These are phyloP conservation scores for Fusarium cicatricum DNA, from an alignment of 2,329 filamentous ascomycete genomes.

Conservation along the genomic window DNA sequence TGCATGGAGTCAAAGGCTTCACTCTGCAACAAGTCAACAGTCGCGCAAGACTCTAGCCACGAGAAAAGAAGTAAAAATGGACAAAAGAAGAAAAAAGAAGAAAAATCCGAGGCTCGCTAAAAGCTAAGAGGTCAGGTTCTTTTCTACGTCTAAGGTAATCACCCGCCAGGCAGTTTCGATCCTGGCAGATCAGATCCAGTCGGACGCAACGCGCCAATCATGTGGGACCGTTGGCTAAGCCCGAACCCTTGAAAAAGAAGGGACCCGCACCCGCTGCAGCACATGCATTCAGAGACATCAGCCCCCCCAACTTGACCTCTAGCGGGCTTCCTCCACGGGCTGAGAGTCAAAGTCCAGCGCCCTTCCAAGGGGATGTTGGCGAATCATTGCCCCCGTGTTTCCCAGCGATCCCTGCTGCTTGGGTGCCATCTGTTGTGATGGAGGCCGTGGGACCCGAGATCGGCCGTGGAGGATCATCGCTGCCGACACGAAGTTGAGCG, in stretches of 20 bases:
- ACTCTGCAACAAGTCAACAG: slow-evolving; percentile 2
- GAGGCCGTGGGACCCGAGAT: slow-evolving; percentile 28
- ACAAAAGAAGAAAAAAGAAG: slow-evolving; percentile 7
- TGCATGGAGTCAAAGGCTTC: slow-evolving; percentile 16
- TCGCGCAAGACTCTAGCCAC: slow-evolving; percentile 8
- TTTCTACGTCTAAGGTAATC: slow-evolving; percentile 28
- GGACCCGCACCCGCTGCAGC: slow-evolving; percentile 6
- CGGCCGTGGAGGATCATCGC: slow-evolving; percentile 13
- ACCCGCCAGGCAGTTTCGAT: slow-evolving; percentile 33
- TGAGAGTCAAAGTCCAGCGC: neutral
- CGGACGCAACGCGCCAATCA: slow-evolving; percentile 22
- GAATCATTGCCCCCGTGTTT: slow-evolving; percentile 32
- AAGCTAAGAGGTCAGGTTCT: slow-evolving; percentile 1
- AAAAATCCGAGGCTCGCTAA: slow-evolving; percentile 23
- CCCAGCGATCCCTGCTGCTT: slow-evolving; percentile 31
- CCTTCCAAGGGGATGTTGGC: slow-evolving; percentile 17
- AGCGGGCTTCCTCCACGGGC: slow-evolving; percentile 12
- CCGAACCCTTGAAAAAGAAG: neutral
- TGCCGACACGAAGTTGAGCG: neutral
- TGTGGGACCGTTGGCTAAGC: slow-evolving; percentile 3
- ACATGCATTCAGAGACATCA: slow-evolving; percentile 30
- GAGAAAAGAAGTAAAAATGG: neutral
- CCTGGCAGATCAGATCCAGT: slow-evolving; percentile 28
- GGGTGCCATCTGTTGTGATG: slow-evolving; percentile 1
- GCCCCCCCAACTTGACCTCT: slow-evolving; percentile 21